Evolutionary conservation across 352 stramenopile genomes (phyloP).

Genomic region (Globisporangium nagaii): DNA sequence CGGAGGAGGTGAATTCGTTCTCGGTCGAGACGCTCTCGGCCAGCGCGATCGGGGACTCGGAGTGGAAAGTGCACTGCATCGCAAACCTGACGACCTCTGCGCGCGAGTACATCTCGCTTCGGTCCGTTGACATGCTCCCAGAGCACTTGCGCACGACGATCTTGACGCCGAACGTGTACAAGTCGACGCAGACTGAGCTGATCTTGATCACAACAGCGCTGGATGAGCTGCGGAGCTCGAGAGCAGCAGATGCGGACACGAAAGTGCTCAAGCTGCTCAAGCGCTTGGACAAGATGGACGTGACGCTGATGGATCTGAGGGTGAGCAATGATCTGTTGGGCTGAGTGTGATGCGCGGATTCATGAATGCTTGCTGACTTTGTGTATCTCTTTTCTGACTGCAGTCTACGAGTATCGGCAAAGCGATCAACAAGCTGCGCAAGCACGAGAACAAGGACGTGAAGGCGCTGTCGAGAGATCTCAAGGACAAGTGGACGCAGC

Average conservation of each 20-base stretch:
- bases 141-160: constrained; percentile 76
- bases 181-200: constrained; percentile 74
- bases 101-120: constrained; percentile 79
- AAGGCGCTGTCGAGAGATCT: constrained; percentile 36
- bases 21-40: constrained; percentile 59
- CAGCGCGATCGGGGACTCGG: constrained; percentile 55
- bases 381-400: not conserved
- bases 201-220: constrained; percentile 58
- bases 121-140: constrained; percentile 80
- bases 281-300: constrained; percentile 59
- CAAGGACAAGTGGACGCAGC: constrained; percentile 76
- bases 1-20: constrained; percentile 51
- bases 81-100: constrained; percentile 75
- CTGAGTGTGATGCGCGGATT: not conserved
- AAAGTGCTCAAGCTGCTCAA: constrained; percentile 67
- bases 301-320: constrained; percentile 75
- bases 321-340: constrained; percentile 26
- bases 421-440: constrained; percentile 80
- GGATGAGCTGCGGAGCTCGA: constrained; percentile 45
- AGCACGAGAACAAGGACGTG: constrained; percentile 57
- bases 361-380: constrained; percentile 6
- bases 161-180: constrained; percentile 70
- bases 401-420: constrained; percentile 84
- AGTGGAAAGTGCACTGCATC: constrained; percentile 75
- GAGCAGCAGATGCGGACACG: constrained; percentile 11